These are phyloP conservation scores for Botrytis byssoidea DNA, from an alignment of 2,329 filamentous ascomycete genomes.

Conservation along the genomic window DNA sequence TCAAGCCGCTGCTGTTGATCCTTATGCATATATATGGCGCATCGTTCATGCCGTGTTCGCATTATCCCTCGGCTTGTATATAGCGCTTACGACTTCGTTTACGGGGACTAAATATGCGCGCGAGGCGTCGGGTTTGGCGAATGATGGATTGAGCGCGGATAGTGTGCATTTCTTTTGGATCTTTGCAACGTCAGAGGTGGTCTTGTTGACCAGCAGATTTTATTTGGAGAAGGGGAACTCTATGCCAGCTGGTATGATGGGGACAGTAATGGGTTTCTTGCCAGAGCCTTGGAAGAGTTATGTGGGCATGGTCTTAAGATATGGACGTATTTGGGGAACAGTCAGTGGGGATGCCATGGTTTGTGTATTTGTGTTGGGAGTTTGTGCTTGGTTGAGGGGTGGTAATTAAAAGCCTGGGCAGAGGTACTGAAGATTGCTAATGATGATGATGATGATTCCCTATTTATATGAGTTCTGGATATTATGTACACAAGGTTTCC, in stretches of 20 bases:
- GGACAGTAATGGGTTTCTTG: constrained; percentile 62
- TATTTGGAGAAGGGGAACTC: constrained; percentile 61
- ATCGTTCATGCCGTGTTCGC: constrained; percentile 72
- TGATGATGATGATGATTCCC: constrained; percentile 5
- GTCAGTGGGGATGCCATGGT: constrained; percentile 72
- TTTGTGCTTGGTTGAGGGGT: constrained; percentile 35
- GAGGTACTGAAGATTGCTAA: background rate
- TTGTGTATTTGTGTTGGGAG: constrained; percentile 69
- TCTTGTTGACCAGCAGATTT: constrained; percentile 69
- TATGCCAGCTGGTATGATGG: constrained; percentile 60
- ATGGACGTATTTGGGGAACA: constrained; percentile 69
- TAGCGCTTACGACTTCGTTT: constrained; percentile 66
- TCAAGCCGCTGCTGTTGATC: constrained; percentile 41
- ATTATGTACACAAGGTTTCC: background rate
- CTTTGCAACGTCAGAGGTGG: constrained; percentile 74
- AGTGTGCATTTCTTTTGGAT: constrained; percentile 68
- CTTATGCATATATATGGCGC: constrained; percentile 62
- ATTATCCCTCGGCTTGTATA: constrained; percentile 67
- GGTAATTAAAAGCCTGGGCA: background rate
- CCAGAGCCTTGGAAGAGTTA: constrained; percentile 64
- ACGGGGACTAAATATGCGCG: constrained; percentile 59
- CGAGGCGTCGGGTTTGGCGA: background rate
- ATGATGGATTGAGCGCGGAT: constrained; percentile 38
- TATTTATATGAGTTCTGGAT: background rate
- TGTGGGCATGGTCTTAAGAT: constrained; percentile 59